These are phyloP conservation scores for Geotrichum phurueaensis DNA, from an alignment of 1,139 yeast species.

Conservation along the genomic window DNA sequence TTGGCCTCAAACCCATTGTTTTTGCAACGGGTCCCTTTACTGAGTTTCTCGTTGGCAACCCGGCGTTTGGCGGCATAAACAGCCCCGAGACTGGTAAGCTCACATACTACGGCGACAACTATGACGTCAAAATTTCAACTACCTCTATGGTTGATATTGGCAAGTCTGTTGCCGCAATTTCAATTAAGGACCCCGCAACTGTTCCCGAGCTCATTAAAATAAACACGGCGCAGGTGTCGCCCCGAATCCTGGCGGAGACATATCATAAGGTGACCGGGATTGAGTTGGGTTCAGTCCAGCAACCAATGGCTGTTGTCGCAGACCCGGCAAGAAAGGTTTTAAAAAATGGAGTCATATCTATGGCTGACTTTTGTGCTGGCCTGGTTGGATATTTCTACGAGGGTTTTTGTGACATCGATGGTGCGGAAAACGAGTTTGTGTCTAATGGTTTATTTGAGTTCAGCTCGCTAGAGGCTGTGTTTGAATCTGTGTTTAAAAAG, in stretches of 20 bases:
- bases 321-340: background rate
- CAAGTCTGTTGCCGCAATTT: slow-evolving; percentile 4
- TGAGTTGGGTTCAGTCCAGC: background rate
- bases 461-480: background rate
- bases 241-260: background rate
- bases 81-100: slow-evolving; percentile 15
- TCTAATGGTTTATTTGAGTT: slow-evolving; percentile 6
- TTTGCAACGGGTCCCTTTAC: slow-evolving; percentile 45
- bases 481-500: background rate
- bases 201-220: slow-evolving; percentile 2
- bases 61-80: slow-evolving; percentile 36
- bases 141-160: slow-evolving; percentile 8
- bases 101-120: slow-evolving; percentile 2
- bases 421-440: slow-evolving; percentile 4
- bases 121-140: slow-evolving; percentile 1
- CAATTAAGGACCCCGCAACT: background rate
- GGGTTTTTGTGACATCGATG: background rate
- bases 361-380: slow-evolving; percentile 1
- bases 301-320: background rate
- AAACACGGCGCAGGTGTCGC: background rate
- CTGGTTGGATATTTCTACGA: background rate
- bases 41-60: slow-evolving; percentile 24
- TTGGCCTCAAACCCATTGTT: slow-evolving; percentile 50
- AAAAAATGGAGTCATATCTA: background rate
- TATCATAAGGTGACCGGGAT: slow-evolving; percentile 1